Evolutionary conservation across 306 rosid genomes (phyloP).

Genomic region (Medicago lupulina): DNA sequence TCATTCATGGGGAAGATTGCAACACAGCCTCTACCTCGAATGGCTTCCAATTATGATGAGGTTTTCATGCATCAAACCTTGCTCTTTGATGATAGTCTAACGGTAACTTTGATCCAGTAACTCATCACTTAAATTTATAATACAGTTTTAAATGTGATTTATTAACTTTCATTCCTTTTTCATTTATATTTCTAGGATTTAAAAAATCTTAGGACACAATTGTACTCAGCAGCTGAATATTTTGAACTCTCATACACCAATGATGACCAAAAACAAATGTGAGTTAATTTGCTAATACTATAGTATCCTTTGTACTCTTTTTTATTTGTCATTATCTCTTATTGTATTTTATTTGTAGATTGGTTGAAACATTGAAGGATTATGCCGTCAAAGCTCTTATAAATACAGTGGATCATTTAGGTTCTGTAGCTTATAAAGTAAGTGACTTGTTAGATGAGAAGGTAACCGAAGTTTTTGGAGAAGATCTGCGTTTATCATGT

Average conservation of each 20-base stretch:
- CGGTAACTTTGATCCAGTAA: slow-evolving; percentile 50
- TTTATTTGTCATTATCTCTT: slow-evolving; percentile 32
- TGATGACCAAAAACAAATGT: slow-evolving; percentile 96
- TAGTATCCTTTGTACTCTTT: background rate
- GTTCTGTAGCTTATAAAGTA: slow-evolving; percentile 93
- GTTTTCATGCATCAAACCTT: slow-evolving; percentile 93
- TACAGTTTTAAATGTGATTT: background rate
- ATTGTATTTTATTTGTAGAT: slow-evolving; percentile 51
- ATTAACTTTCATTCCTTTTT: slow-evolving; percentile 13
- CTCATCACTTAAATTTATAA: background rate
- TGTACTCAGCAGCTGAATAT: slow-evolving; percentile 97
- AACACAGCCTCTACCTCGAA: slow-evolving; percentile 53
- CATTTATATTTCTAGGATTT: slow-evolving; percentile 70
- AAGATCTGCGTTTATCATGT: slow-evolving; percentile 85
- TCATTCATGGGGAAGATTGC: slow-evolving; percentile 63
- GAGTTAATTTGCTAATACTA: slow-evolving; percentile 45
- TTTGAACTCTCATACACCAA: slow-evolving; percentile 90
- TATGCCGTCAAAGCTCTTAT: slow-evolving; percentile 95
- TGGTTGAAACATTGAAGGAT: slow-evolving; percentile 96
- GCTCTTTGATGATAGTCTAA: slow-evolving; percentile 93
- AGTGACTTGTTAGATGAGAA: slow-evolving; percentile 92
- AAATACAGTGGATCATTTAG: slow-evolving; percentile 97
- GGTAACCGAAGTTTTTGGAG: slow-evolving; percentile 81
- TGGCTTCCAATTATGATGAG: slow-evolving; percentile 87
- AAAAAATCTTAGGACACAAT: slow-evolving; percentile 86